Conservation (phyloP, 116 monocot genomes). For the Iris pallida region DNA sequence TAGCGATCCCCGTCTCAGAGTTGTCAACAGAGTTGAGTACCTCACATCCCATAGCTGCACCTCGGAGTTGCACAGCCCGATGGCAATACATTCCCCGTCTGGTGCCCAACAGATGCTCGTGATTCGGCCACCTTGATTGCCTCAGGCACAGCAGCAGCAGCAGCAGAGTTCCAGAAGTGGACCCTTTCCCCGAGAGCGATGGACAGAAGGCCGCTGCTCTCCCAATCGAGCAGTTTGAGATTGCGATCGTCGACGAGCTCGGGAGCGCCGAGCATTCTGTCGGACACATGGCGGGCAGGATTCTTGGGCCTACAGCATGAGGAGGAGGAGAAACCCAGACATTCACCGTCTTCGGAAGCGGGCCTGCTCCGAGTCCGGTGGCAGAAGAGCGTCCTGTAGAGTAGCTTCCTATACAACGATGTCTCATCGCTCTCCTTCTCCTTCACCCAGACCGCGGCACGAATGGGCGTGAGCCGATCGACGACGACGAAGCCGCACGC, state of each 20-base stretch:
- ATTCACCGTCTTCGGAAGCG: too few relatives aligned
- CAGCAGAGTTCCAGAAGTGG: slow-evolving; percentile 53
- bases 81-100: slow-evolving; percentile 46
- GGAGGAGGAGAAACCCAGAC: too few relatives aligned
- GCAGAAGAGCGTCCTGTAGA: too few relatives aligned
- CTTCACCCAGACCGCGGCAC: too few relatives aligned
- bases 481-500: too few relatives aligned
- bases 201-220: slow-evolving; percentile 39
- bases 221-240: slow-evolving; percentile 69
- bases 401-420: too few relatives aligned
- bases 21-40: slow-evolving; percentile 37
- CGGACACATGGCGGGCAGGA: slow-evolving; percentile 2
- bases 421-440: too few relatives aligned
- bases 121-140: slow-evolving; percentile 32
- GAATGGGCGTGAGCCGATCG: too few relatives aligned
- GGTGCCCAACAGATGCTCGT: slow-evolving; percentile 68
- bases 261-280: slow-evolving; percentile 46
- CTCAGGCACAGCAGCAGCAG: slow-evolving; percentile 38
- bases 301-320: too few relatives aligned
- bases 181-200: slow-evolving; percentile 54
- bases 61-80: slow-evolving; percentile 51
- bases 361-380: too few relatives aligned
- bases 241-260: slow-evolving; percentile 60
- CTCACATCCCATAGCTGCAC: slow-evolving; percentile 57
- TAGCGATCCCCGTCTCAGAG: slow-evolving; percentile 38